Base-by-base conservation (phyloP, 148 eudicot species). In the Amaranthus cruentus region DNA sequence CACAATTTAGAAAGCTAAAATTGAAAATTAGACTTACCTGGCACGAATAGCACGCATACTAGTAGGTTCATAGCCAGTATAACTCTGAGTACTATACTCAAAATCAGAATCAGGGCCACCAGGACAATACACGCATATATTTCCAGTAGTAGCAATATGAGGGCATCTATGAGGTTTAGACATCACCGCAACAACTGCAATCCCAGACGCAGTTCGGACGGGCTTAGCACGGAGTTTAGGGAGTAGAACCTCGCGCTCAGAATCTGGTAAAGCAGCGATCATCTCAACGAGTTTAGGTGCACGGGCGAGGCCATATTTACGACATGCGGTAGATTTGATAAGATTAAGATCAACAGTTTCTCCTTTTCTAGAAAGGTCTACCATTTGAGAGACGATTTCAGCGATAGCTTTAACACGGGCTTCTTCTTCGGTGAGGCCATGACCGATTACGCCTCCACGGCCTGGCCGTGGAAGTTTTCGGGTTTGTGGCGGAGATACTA, bases 41-140 rank as follows among this genome's bases (percentile, higher is more conserved):
- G 99, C 99, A 55, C 96, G 90, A 75, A 91, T 91, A n/a, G 99
- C 99, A 0, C 99, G 84, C 99, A 95, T 95, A 80, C 99, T 95
- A 28, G 99, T 95, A 21, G 99, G 99, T 73, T 95, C 99, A 65
- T 95, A 95, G 0, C 99, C 98, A 65, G 98, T 95, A 76, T 95
- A 95, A 14, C 89, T 84, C 86, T 94, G 98, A 11, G 98, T 94
- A 78, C 98, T 94, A 75, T 94, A 94, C 89, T 94, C 98, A 55
- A 94, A 94, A 86, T 94, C 97, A 68, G 96, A 95, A 57, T 95
- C 98, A 4, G 98, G 98, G 0, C 98, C 98, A 55, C 98, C 98
- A 0, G 98, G 98, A 42, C 98, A 95, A 58, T 95, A 95, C 68
- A 95, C 98, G 55, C 98, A 95, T 3, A 95, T 95, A 76, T 95